Conservation (phyloP, 495 filamentous ascomycete species). For the Neurospora sp. region DNA sequence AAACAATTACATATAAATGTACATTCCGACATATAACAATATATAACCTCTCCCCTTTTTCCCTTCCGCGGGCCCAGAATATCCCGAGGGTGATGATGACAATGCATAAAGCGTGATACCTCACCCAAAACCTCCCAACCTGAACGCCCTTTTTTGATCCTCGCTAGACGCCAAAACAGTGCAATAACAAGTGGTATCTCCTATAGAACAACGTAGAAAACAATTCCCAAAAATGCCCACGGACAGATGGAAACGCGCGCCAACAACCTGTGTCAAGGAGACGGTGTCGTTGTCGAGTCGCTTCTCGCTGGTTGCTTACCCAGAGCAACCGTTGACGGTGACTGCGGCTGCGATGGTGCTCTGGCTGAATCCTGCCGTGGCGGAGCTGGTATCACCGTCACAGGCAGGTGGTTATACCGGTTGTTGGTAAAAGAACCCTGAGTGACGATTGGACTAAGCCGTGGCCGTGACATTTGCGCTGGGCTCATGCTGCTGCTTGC, state of each 20-base stretch:
- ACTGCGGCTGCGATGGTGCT: not conserved
- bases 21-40: not conserved
- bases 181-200: not conserved
- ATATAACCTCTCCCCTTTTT: not conserved
- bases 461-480: not conserved
- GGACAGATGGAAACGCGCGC: not conserved
- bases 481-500: not conserved
- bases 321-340: not conserved
- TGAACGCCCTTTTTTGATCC: not conserved
- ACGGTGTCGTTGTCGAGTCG: not conserved
- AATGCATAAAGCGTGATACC: not conserved
- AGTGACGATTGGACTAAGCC: not conserved
- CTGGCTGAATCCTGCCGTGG: conserved; percentile 28
- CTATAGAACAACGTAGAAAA: not conserved
- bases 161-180: not conserved
- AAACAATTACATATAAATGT: not conserved
- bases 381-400: conserved; percentile 40
- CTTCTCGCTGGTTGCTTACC: not conserved
- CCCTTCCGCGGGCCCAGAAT: not conserved
- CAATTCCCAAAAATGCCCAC: not conserved
- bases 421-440: not conserved
- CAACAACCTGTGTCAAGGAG: not conserved
- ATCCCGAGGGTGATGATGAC: not conserved
- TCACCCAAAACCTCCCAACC: not conserved
- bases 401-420: conserved; percentile 20